A percentile compares a stretch with the other conserved stretches of the same genome.
Evolutionary conservation across 2,329 filamentous ascomycete species (phyloP).

Genomic region (Paecilomyces dactylethromorphus): DNA sequence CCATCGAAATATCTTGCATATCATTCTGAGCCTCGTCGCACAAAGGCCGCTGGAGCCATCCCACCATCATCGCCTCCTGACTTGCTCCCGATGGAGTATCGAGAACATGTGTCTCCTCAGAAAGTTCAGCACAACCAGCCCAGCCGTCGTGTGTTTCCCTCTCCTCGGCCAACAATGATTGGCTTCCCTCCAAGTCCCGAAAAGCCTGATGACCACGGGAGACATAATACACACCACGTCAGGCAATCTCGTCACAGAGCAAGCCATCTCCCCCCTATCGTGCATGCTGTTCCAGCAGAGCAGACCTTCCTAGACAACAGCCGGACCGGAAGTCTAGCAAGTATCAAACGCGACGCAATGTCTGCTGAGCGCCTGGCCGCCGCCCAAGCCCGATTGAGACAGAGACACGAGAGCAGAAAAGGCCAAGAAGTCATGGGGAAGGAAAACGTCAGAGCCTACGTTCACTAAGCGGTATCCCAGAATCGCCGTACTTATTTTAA

Average conservation of each 20-base stretch:
- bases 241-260: background rate
- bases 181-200: slow-evolving; percentile 10
- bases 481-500: background rate
- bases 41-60: slow-evolving; percentile 8
- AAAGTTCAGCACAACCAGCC: slow-evolving; percentile 16
- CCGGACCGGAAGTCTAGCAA: background rate
- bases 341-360: background rate
- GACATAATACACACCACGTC: background rate
- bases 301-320: background rate
- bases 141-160: slow-evolving; percentile 15
- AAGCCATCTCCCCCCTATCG: background rate
- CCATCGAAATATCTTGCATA: slow-evolving; percentile 9
- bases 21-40: slow-evolving; percentile 7
- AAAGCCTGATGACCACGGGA: background rate
- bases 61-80: slow-evolving; percentile 27
- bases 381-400: background rate
- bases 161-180: slow-evolving; percentile 18
- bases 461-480: background rate
- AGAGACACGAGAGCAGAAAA: background rate
- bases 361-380: background rate
- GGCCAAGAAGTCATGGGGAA: background rate
- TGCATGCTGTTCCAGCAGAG: background rate
- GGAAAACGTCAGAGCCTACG: background rate
- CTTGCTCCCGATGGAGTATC: slow-evolving; percentile 15
- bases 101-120: slow-evolving; percentile 10